Evolutionary conservation across 208 protist species (phyloP).

Genomic region (Porcisia hertigi): DNA sequence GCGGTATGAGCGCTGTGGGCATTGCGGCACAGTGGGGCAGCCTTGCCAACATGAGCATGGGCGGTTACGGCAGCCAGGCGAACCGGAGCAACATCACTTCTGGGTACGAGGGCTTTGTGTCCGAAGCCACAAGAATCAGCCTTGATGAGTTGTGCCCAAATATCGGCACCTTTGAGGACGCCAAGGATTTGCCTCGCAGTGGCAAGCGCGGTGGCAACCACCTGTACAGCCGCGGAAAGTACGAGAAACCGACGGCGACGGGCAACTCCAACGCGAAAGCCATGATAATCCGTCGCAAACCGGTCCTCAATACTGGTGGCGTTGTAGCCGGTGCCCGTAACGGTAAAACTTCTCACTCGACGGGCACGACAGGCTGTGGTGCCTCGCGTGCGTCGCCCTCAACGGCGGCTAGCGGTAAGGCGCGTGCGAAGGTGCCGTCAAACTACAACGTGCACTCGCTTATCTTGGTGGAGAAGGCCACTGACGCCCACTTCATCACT

Average conservation of each 20-base stretch:
- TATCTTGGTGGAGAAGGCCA: conserved; percentile 48
- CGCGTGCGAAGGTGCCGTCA: conserved; percentile 54
- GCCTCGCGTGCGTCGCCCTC: conserved; percentile 10
- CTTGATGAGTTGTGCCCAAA: conserved; percentile 53
- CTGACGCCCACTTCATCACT: conserved; percentile 15
- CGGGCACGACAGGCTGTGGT: not conserved
- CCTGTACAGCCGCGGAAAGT: conserved; percentile 56
- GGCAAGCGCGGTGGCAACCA: conserved; percentile 72
- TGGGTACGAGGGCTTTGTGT: conserved; percentile 44
- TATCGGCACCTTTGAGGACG: conserved; percentile 55
- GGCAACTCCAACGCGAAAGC: conserved; percentile 39
- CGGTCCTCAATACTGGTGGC: conserved; percentile 12
- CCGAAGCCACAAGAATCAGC: conserved; percentile 28
- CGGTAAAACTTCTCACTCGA: not conserved
- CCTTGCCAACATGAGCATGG: conserved; percentile 49
- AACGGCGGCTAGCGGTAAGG: conserved; percentile 18
- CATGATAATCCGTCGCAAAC: conserved; percentile 53
- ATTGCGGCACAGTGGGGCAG: conserved; percentile 67
- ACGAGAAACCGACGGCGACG: conserved; percentile 42
- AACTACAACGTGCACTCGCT: conserved; percentile 85
- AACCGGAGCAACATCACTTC: conserved; percentile 41
- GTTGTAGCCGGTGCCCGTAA: not conserved
- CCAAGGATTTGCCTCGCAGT: conserved; percentile 56
- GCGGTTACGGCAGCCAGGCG: conserved; percentile 2
- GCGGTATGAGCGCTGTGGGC: conserved; percentile 44